Evolutionary conservation across 495 filamentous ascomycete genomes (phyloP).

Genomic region (Penicillium alfredii): DNA sequence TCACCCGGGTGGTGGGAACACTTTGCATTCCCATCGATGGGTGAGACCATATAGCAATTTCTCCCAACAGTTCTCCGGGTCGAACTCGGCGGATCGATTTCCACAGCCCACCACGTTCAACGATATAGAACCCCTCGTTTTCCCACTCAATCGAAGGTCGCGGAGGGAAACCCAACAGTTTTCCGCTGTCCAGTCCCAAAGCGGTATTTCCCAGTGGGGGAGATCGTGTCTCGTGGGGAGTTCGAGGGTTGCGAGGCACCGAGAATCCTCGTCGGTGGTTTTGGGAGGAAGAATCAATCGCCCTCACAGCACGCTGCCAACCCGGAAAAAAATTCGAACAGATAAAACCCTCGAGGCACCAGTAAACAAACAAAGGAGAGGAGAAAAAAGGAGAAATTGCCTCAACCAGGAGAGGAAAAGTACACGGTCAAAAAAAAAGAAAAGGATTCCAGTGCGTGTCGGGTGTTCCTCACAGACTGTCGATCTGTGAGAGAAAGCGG

Average conservation of each 20-base stretch:
- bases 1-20: conserved; percentile 34
- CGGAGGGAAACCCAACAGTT: too few species aligned
- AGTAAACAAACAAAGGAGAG: conserved; percentile 1
- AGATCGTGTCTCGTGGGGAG: too few species aligned
- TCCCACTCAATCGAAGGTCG: conserved; percentile 6
- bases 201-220: too few species aligned
- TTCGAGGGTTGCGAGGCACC: conserved; percentile 2
- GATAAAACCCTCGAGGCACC: too few species aligned
- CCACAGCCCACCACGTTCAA: conserved; percentile 13
- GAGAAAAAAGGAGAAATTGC: conserved; percentile 11
- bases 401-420: conserved; percentile 23
- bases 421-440: conserved; percentile 4
- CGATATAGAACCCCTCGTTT: background rate
- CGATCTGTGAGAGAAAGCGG: too few species aligned
- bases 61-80: background rate
- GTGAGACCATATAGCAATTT: conserved; percentile 41
- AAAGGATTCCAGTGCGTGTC: too few species aligned
- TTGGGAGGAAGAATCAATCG: conserved; percentile 10
- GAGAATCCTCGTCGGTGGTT: too few species aligned
- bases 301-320: conserved; percentile 2
- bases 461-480: too few species aligned
- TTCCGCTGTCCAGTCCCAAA: too few species aligned
- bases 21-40: conserved; percentile 43
- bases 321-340: conserved; percentile 11
- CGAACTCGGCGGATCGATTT: conserved; percentile 14